phyloP scores from a whole-genome alignment of 331 rosid genomes.

The Rhamnella rubrinervis region DNA sequence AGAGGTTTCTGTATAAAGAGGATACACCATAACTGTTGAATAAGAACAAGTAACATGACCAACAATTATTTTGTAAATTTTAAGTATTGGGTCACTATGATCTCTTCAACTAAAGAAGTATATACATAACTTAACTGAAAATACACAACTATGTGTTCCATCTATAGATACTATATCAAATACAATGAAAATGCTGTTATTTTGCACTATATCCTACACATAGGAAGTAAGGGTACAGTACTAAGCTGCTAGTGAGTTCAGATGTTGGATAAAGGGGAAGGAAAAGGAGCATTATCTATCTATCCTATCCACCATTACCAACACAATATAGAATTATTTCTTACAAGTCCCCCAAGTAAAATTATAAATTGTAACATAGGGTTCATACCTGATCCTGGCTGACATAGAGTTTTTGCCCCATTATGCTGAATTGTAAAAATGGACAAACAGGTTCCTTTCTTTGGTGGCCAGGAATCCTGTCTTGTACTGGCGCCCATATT shows the following conservation, averaged over 20 bases:
- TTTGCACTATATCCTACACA: background rate
- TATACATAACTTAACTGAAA: too few species aligned
- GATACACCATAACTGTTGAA: background rate
- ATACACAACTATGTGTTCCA: background rate
- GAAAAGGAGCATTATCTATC: background rate
- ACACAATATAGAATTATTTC: background rate
- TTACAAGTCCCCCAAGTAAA: slow-evolving; percentile 8
- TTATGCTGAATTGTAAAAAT: slow-evolving; percentile 88
- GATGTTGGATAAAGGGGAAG: background rate
- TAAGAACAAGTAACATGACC: background rate
- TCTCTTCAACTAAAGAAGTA: background rate
- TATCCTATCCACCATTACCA: background rate
- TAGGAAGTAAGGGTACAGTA: background rate
- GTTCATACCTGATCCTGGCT: slow-evolving; percentile 85
- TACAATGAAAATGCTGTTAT: background rate
- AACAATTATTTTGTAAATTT: background rate
- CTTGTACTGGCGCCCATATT: slow-evolving; percentile 78
- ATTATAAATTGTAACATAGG: slow-evolving; percentile 3
- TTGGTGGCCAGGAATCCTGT: slow-evolving; percentile 69
- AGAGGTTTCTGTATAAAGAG: background rate
- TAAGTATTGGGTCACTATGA: background rate
- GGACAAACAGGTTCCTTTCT: slow-evolving; percentile 97
- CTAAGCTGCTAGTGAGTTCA: background rate
- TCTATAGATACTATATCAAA: background rate
- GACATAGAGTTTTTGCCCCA: slow-evolving; percentile 89